A percentile compares a stretch with the other conserved stretches of the same genome.
These are phyloP conservation scores for Oxytropis ochrocephala DNA, from an alignment of 306 rosid species.

Conservation along the genomic window DNA sequence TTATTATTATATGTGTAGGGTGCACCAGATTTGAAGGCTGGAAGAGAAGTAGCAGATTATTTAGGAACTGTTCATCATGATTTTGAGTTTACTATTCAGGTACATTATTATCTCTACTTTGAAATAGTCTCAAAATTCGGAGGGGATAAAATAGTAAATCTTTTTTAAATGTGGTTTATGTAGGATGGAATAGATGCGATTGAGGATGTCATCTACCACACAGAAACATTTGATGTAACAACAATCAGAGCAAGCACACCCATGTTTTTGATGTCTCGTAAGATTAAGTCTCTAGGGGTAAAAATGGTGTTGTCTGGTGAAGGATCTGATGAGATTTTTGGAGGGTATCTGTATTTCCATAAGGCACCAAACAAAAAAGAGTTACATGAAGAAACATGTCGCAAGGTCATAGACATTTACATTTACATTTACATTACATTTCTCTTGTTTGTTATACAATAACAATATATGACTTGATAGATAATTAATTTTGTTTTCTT, in stretches of 20 bases:
- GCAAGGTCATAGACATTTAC: constrained; percentile 45
- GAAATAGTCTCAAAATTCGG: background rate
- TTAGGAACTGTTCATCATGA: constrained; percentile 92
- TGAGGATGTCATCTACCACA: constrained; percentile 87
- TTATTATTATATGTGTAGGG: constrained; percentile 45
- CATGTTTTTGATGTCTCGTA: constrained; percentile 92
- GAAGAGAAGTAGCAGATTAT: constrained; percentile 84
- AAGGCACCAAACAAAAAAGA: constrained; percentile 98
- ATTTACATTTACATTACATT: background rate
- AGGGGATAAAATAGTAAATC: background rate
- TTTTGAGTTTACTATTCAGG: constrained; percentile 85
- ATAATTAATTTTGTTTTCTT: background rate
- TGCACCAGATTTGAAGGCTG: constrained; percentile 97
- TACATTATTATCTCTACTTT: background rate
- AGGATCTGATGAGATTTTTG: constrained; percentile 95
- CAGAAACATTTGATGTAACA: constrained; percentile 91
- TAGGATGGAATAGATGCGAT: constrained; percentile 96
- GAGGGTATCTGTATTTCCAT: constrained; percentile 94
- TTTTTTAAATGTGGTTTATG: background rate
- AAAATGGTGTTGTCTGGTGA: constrained; percentile 95
- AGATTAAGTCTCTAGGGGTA: constrained; percentile 88
- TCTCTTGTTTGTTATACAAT: too few relatives aligned
- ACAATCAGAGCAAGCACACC: constrained; percentile 95
- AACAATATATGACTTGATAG: background rate
- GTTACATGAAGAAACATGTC: constrained; percentile 87